A percentile compares a stretch with the other conserved stretches of the same genome.
phyloP scores from a whole-genome alignment of 2,329 filamentous ascomycete genomes.

The Penicillium nordicum region DNA sequence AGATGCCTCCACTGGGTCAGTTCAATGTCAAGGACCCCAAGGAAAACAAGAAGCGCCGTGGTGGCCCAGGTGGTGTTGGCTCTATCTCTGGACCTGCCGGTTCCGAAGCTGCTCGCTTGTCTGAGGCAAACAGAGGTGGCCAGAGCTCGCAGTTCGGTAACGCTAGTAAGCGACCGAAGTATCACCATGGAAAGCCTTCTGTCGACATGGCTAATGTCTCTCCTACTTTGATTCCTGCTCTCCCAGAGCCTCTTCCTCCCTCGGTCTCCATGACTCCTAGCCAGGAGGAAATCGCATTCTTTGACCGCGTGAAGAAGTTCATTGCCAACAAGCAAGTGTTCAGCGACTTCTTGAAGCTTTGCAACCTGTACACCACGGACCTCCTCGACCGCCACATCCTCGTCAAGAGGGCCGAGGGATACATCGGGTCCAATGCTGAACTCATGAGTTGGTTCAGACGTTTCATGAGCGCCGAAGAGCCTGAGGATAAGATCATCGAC shows the following conservation, averaged over 20 bases:
- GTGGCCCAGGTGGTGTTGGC: conserved; percentile 47
- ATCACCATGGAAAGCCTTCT: conserved; percentile 64
- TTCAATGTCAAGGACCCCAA: conserved; percentile 86
- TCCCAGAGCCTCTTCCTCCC: conserved; percentile 82
- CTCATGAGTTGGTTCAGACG: conserved; percentile 84
- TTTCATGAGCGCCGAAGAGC: conserved; percentile 71
- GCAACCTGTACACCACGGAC: conserved; percentile 91
- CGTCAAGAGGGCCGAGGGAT: conserved; percentile 75
- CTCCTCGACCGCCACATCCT: conserved; percentile 83
- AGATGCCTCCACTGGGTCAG: conserved; percentile 90
- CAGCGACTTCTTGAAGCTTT: conserved; percentile 94
- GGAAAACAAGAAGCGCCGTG: conserved; percentile 83
- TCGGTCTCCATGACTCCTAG: conserved; percentile 69
- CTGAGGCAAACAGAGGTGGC: conserved; percentile 34
- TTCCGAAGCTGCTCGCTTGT: conserved; percentile 32
- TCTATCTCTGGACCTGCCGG: conserved; percentile 34
- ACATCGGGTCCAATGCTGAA: conserved; percentile 84
- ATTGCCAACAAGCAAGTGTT: conserved; percentile 89
- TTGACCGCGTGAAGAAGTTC: conserved; percentile 94
- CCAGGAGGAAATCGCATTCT: conserved; percentile 85
- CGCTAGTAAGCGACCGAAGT: conserved; percentile 65
- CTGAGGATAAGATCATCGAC: conserved; percentile 72
- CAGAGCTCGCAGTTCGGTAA: conserved; percentile 40
- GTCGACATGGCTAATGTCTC: conserved; percentile 63
- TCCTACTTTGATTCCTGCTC: conserved; percentile 80